Evolutionary conservation across 805 yeast species (phyloP), one percentile per base, ranked within the genome.

Genomic region (Sporopachydermia lactativora): DNA sequence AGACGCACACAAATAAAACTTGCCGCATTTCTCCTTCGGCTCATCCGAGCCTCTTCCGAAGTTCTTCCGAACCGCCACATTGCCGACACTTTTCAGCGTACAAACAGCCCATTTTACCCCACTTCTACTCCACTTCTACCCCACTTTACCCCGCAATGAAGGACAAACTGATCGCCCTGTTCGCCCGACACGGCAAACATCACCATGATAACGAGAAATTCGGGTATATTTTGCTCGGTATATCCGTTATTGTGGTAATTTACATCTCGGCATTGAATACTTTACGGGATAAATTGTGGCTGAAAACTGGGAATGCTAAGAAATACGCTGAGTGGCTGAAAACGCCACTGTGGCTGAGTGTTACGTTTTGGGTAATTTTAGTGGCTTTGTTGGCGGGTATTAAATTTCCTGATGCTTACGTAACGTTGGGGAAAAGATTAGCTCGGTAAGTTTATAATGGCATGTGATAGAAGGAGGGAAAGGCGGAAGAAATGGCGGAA

Each of bases 401-500:
- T 24, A 8, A 24, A 8, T 24, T 8, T n/a, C n/a, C 31, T 8
- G 31, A n/a, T n/a, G n/a, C 31, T 8, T 24, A 24, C n/a, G n/a
- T 24, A 8, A n/a, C 8, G 8, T 24, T 24, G n/a, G 31, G 31
- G 31, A 24, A 24, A 24, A 8, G 31, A 24, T 8, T 24, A n/a
- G 31, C 13, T 8, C 8, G 31, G 31, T 24, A 24, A 24, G 31
- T n/a, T 8, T 24, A 24, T 8, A 8, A 24, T 24, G 8, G 55
- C 66, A 70, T 55, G 60, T 70, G 73, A 57, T 65, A 73, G 46
- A 58, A 52, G 55, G 61, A 68, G 51, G 49, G 49, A 42, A 70
- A 59, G 41, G 70, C 59, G 46, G 65, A n/a, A n/a, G n/a, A n/a
- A n/a, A n/a, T n/a, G n/a, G n/a, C n/a, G n/a, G n/a, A n/a, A n/a